These are phyloP conservation scores for Tricholoma bakamatsutake DNA, from an alignment of 768 basidiomycete species.

Conservation along the genomic window DNA sequence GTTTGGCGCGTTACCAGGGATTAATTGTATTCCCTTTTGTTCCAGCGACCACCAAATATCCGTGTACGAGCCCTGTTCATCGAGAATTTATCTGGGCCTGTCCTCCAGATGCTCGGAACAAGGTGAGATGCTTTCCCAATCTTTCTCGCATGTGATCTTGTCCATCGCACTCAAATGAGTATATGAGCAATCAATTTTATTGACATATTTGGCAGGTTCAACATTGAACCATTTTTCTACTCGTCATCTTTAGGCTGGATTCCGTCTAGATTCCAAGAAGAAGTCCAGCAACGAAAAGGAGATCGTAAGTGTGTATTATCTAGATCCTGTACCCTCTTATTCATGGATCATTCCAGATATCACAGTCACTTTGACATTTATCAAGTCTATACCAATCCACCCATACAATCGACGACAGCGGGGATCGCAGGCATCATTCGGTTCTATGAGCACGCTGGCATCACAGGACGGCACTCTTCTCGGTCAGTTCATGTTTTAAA, in stretches of 20 bases:
- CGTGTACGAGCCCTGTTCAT: slow-evolving; percentile 49
- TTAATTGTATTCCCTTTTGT: slow-evolving; percentile 1
- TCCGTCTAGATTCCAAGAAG: slow-evolving; percentile 58
- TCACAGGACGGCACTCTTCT: slow-evolving; percentile 13
- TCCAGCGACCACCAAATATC: slow-evolving; percentile 27
- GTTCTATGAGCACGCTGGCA: slow-evolving; percentile 3
- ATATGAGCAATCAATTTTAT: neutral
- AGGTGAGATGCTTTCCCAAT: slow-evolving; percentile 35
- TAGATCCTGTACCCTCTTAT: neutral
- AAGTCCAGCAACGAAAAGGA: slow-evolving; percentile 28
- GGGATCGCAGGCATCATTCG: slow-evolving; percentile 4
- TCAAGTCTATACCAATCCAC: slow-evolving; percentile 33
- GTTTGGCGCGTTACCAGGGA: no score
- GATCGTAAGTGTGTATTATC: slow-evolving; percentile 41
- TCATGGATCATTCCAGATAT: slow-evolving; percentile 35
- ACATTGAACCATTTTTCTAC: slow-evolving; percentile 64
- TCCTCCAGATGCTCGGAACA: slow-evolving; percentile 56
- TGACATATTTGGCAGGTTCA: slow-evolving; percentile 29
- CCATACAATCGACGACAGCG: slow-evolving; percentile 4
- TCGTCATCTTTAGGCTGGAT: slow-evolving; percentile 67
- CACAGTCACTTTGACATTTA: slow-evolving; percentile 50
- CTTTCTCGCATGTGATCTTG: slow-evolving; percentile 51
- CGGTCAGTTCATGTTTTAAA: slow-evolving; percentile 6
- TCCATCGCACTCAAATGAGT: slow-evolving; percentile 45
- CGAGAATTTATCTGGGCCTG: slow-evolving; percentile 44